Evolutionary conservation across 2,329 filamentous ascomycete genomes (phyloP), one percentile per base, ranked within the genome.

Genomic region (Alternaria viburni): DNA sequence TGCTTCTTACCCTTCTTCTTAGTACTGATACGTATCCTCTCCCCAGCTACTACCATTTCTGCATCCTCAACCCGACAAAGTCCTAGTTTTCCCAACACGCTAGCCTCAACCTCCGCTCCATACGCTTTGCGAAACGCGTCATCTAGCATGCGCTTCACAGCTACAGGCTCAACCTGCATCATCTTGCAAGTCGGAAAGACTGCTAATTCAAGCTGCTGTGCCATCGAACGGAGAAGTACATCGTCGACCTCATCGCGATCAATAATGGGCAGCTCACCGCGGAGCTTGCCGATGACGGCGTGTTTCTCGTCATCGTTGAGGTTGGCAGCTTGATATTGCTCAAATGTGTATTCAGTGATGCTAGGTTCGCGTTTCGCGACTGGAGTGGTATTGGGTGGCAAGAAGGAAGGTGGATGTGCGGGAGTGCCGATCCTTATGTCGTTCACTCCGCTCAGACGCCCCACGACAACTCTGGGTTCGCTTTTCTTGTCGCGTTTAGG

Each of bases 91-190:
- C 4, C 25, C 4, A 47, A n/a, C 8, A 52, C 32, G 1, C 17
- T 7, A 6, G 21, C 26, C 25, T 51, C 54, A 0, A 28, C 47
- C n/a, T 50, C 50, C 5, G 36, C 12, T 3, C 58, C 51, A 25
- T 67, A 65, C 11, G 59, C 61, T 25, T 43, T 62, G 32, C 52
- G 45, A 6, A 65, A 62, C 17, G 57, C 30, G 7, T 58, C 43
- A 8, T 65, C 59, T 4, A 67, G n/a, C 59, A 67, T 67, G 11
- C 52, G 44, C 25, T 62, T 65, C 9, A 65, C 56, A 4, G 55
- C 56, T 26, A 13, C 11, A 1, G 62, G 59, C 11, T 59, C 56
- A 9, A 65, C 19, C 4, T 62, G 62, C 59, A 67, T 60, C 59
- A 65, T 62, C 47, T 58, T 65, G 17, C 57, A 62, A 3, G 25